These are phyloP conservation scores for Alliaria petiolata DNA, from an alignment of 345 rosid species.

Conservation along the genomic window DNA sequence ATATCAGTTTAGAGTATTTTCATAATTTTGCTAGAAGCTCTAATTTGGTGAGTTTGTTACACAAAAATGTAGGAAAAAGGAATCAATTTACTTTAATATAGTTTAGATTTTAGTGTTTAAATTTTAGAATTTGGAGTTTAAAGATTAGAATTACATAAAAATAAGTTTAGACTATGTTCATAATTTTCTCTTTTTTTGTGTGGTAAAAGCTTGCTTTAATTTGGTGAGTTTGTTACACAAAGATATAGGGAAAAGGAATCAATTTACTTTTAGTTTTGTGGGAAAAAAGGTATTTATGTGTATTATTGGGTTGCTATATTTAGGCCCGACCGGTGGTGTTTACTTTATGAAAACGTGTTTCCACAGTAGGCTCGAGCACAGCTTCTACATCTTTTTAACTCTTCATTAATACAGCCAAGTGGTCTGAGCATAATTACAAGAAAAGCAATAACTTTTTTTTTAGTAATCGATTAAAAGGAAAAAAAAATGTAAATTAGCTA, in stretches of 20 bases:
- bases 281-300: not conserved
- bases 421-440: constrained; percentile 25
- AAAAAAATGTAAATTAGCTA: not conserved
- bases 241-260: not conserved
- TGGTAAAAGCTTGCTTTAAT: too few species aligned
- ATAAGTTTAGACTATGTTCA: not conserved
- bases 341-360: constrained; percentile 34
- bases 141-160: too few species aligned
- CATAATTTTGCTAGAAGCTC: too few species aligned
- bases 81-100: not conserved
- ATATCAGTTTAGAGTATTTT: not conserved
- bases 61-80: not conserved
- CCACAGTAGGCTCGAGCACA: constrained; percentile 12
- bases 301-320: constrained; percentile 21
- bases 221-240: not conserved
- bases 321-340: constrained; percentile 28
- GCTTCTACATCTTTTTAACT: constrained; percentile 32
- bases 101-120: too few species aligned
- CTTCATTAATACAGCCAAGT: constrained; percentile 27
- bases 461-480: not conserved
- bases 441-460: constrained; percentile 16
- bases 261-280: not conserved
- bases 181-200: not conserved
- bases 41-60: not conserved
- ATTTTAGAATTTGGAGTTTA: not conserved